phyloP scores from a whole-genome alignment of 1,284 basidiomycete genomes.

The Mycena sp. region DNA sequence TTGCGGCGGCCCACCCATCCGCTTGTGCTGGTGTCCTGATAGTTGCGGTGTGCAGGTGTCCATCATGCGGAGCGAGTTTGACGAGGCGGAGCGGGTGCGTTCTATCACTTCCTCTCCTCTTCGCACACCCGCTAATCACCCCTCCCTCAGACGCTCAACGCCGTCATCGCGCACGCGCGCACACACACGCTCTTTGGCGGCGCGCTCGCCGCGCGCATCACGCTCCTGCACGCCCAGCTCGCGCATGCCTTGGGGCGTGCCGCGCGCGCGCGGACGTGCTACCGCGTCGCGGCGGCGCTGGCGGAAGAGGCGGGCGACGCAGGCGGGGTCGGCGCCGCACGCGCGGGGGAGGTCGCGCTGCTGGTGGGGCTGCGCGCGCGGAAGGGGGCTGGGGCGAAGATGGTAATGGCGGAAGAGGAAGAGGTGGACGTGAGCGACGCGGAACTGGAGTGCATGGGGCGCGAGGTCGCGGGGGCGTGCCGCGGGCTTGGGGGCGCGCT shows the following conservation, averaged over 20 bases:
- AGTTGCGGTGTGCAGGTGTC: slow-evolving; percentile 53
- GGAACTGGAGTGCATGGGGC: slow-evolving; percentile 43
- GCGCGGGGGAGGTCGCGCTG: slow-evolving; percentile 67
- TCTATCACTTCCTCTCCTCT: background rate
- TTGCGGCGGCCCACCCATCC: too few relatives aligned
- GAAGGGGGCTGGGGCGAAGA: slow-evolving; percentile 21
- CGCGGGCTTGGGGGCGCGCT: slow-evolving; percentile 64
- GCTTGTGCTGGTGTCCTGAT: background rate
- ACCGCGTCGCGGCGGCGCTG: slow-evolving; percentile 63
- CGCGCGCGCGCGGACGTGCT: slow-evolving; percentile 65
- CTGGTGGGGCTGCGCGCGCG: slow-evolving; percentile 55
- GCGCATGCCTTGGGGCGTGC: slow-evolving; percentile 63
- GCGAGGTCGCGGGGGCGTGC: slow-evolving; percentile 50
- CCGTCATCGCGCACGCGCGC: slow-evolving; percentile 69
- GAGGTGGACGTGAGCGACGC: slow-evolving; percentile 39
- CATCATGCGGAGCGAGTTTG: slow-evolving; percentile 73
- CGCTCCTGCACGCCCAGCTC: slow-evolving; percentile 75
- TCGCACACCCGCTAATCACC: background rate
- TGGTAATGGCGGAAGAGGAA: slow-evolving; percentile 30
- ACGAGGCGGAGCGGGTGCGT: slow-evolving; percentile 58
- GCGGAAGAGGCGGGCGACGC: slow-evolving; percentile 51
- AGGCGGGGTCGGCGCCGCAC: slow-evolving; percentile 65
- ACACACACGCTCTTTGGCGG: slow-evolving; percentile 60
- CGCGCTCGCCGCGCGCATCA: slow-evolving; percentile 66
- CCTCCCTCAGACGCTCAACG: slow-evolving; percentile 55